phyloP scores from a whole-genome alignment of 139 green algal genomes.

The Chlorella sp. region DNA sequence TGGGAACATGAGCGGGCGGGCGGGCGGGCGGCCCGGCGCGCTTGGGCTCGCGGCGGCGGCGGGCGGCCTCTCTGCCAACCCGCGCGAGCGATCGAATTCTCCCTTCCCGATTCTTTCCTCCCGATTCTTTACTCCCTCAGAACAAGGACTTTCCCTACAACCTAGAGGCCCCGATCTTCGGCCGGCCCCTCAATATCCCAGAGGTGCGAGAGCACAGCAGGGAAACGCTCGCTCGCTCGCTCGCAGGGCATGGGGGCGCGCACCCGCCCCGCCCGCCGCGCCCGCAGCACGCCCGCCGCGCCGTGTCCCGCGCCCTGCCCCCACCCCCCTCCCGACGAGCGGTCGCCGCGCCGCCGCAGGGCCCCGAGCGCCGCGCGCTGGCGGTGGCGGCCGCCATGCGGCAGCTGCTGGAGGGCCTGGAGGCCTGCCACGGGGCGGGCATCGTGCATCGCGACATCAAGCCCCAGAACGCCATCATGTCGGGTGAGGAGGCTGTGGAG shows the following conservation, averaged over 20 bases:
- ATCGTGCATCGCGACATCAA: constrained; percentile 95
- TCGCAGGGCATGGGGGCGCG: too few species aligned
- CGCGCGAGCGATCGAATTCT: not conserved
- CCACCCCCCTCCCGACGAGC: constrained; percentile 3
- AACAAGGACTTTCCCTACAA: constrained; percentile 92
- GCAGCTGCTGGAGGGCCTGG: constrained; percentile 78
- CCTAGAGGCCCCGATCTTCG: constrained; percentile 81
- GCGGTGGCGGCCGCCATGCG: constrained; percentile 55
- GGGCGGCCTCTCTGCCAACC: not conserved
- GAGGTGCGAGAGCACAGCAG: too few species aligned
- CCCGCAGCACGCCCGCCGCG: constrained; percentile 7
- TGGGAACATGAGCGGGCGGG: not conserved
- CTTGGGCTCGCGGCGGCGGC: too few species aligned
- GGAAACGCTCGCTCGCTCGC: too few species aligned
- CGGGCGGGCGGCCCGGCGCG: not conserved
- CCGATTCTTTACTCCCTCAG: constrained; percentile 30
- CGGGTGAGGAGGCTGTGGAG: constrained; percentile 60
- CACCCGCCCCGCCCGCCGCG: constrained; percentile 2
- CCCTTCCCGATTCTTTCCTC: not conserved
- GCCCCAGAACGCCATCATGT: constrained; percentile 89
- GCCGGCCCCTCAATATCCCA: constrained; percentile 69
- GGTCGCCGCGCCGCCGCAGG: not conserved
- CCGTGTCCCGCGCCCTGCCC: not conserved
- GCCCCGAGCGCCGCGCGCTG: constrained; percentile 35
- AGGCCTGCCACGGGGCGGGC: constrained; percentile 59